These are phyloP conservation scores for Arbutus unedo DNA, from an alignment of 148 eudicot genomes.

Conservation along the genomic window DNA sequence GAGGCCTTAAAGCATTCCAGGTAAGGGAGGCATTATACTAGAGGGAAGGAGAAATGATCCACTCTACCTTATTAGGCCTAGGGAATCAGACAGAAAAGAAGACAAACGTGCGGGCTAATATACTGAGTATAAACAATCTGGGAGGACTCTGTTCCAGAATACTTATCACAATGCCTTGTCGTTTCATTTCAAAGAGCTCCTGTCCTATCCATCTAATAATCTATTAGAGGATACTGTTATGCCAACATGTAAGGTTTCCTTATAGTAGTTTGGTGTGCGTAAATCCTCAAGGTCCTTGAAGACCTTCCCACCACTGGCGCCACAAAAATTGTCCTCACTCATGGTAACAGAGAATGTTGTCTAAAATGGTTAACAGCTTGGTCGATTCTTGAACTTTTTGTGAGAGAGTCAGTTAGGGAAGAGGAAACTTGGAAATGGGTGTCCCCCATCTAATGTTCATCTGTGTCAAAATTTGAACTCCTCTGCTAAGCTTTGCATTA, in stretches of 20 bases:
- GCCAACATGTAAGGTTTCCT: not conserved
- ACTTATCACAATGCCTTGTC: not conserved
- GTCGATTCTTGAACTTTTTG: not conserved
- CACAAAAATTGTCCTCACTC: not conserved
- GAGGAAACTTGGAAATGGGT: not conserved
- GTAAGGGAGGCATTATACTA: not conserved
- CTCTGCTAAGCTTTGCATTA: not conserved
- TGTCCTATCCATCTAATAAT: not conserved
- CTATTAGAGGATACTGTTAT: not conserved
- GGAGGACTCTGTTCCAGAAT: not conserved
- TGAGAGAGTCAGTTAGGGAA: not conserved
- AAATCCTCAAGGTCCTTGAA: not conserved
- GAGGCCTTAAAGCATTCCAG: not conserved
- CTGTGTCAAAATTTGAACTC: not conserved
- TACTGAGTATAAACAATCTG: not conserved
- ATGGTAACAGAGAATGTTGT: not conserved
- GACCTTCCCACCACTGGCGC: not conserved
- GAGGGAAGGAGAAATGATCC: not conserved
- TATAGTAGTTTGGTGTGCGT: not conserved
- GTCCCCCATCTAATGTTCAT: not conserved
- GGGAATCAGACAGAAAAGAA: not conserved
- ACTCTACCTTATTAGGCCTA: not conserved
- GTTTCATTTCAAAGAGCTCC: not conserved
- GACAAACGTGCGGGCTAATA: not conserved
- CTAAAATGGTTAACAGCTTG: conserved; percentile 1